These are phyloP conservation scores for Cicer pinnatifidum DNA, from an alignment of 306 rosid genomes.

Conservation along the genomic window DNA sequence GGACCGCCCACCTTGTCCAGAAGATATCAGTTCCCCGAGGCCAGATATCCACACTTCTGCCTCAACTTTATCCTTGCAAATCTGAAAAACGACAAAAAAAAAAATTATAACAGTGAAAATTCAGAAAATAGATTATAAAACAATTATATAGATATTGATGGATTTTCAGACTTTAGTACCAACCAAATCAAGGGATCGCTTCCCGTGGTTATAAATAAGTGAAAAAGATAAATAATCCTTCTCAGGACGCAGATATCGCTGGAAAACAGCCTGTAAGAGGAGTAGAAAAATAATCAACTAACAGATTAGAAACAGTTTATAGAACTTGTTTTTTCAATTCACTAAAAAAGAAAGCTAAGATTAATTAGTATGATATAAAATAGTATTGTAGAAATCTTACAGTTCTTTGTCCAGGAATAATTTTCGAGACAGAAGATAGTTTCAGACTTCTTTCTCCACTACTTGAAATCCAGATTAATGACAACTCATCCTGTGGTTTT, in stretches of 20 bases:
- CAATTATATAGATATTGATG: neutral
- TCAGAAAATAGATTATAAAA: slow-evolving; percentile 27
- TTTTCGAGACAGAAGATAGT: slow-evolving; percentile 80
- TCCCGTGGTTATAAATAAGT: slow-evolving; percentile 90
- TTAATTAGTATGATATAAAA: slow-evolving; percentile 35
- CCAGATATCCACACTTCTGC: slow-evolving; percentile 97
- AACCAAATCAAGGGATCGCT: slow-evolving; percentile 97
- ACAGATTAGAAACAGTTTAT: slow-evolving; percentile 29
- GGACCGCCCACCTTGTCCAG: slow-evolving; percentile 93
- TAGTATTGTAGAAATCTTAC: slow-evolving; percentile 59
- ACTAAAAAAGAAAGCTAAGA: slow-evolving; percentile 11
- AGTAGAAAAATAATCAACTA: slow-evolving; percentile 38
- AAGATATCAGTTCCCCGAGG: slow-evolving; percentile 71
- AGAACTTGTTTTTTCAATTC: slow-evolving; percentile 22
- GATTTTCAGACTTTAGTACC: slow-evolving; percentile 49
- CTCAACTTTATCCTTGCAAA: slow-evolving; percentile 95
- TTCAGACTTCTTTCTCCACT: slow-evolving; percentile 83
- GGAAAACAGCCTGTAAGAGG: slow-evolving; percentile 82
- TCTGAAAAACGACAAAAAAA: slow-evolving; percentile 53
- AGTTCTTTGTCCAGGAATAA: slow-evolving; percentile 98
- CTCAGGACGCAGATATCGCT: slow-evolving; percentile 81
- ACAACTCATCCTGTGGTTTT: slow-evolving; percentile 75
- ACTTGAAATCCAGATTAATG: slow-evolving; percentile 92
- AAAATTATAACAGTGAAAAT: slow-evolving; percentile 18
- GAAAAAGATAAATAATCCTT: slow-evolving; percentile 94